Percentiles rank a stretch among this genome's conserved stretches.
Evolutionary conservation across 345 rosid species (phyloP).

Genomic region (Salix arbutifolia): DNA sequence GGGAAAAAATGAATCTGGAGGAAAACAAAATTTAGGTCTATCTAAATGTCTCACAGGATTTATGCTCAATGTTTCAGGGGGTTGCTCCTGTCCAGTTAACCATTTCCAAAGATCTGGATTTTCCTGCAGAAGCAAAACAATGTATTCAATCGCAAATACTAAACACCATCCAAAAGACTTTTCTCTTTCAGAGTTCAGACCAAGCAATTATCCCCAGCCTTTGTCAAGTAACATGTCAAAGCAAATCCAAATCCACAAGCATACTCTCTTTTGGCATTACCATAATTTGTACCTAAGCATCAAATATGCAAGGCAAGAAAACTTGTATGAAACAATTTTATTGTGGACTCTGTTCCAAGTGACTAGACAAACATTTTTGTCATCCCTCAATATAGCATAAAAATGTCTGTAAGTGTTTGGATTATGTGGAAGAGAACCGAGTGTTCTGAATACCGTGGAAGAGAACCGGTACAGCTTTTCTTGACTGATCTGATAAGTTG

Average conservation of each 20-base stretch:
- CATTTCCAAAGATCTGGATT: conserved; percentile 97
- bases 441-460: neutral
- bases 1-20: neutral
- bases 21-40: neutral
- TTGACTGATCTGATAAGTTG: neutral
- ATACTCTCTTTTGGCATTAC: neutral
- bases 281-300: neutral
- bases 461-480: too few relatives aligned
- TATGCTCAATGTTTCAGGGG: conserved; percentile 61
- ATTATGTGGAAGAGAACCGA: neutral
- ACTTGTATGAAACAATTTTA: neutral
- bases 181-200: neutral
- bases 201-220: neutral
- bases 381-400: neutral
- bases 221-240: neutral
- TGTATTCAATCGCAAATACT: neutral
- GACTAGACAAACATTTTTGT: neutral
- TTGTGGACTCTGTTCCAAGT: neutral
- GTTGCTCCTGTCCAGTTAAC: conserved; percentile 83
- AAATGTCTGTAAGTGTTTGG: neutral
- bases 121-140: conserved; percentile 48
- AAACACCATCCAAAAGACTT: neutral
- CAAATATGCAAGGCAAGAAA: neutral
- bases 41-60: conserved; percentile 58
- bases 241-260: neutral